Evolutionary conservation across 2,329 filamentous ascomycete species (phyloP).

Genomic region (Berkeleyomyces basicola): DNA sequence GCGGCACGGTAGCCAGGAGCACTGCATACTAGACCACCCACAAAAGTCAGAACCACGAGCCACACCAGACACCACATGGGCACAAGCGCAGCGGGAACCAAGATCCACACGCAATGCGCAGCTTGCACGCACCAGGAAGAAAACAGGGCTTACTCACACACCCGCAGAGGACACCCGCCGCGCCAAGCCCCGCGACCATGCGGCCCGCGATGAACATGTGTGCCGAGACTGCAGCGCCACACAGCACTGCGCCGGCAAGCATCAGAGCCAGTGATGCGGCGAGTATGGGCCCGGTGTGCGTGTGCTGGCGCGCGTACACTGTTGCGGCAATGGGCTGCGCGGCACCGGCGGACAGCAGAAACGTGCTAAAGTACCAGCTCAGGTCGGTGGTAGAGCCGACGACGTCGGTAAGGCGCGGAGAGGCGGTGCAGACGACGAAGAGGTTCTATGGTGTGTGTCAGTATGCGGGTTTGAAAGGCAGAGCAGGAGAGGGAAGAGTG

Average conservation of each 20-base stretch:
- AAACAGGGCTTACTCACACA: constrained; percentile 11
- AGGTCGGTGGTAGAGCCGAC: constrained; percentile 19
- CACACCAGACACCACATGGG: not conserved
- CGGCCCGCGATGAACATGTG: constrained; percentile 24
- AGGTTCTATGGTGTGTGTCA: constrained; percentile 18
- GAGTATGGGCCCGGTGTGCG: constrained; percentile 16
- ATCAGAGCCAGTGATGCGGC: constrained; percentile 16
- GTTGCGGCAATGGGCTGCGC: constrained; percentile 21
- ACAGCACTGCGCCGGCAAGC: constrained; percentile 20
- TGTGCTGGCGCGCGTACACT: constrained; percentile 18
- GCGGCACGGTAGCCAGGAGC: constrained; percentile 21
- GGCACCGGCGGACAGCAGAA: constrained; percentile 19
- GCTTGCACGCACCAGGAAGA: too few relatives aligned
- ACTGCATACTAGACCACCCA: constrained; percentile 12
- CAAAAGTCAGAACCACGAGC: not conserved
- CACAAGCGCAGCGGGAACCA: too few relatives aligned
- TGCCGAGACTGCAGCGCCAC: constrained; percentile 21
- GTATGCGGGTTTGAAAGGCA: not conserved
- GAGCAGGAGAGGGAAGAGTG: not conserved
- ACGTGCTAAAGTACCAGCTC: constrained; percentile 20
- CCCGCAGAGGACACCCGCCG: constrained; percentile 23
- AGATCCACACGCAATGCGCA: too few relatives aligned
- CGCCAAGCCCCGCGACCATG: constrained; percentile 23
- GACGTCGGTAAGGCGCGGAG: constrained; percentile 19
- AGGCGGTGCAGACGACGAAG: constrained; percentile 23